Evolutionary conservation across 331 rosid genomes (phyloP).

Genomic region (Arachis monticola): DNA sequence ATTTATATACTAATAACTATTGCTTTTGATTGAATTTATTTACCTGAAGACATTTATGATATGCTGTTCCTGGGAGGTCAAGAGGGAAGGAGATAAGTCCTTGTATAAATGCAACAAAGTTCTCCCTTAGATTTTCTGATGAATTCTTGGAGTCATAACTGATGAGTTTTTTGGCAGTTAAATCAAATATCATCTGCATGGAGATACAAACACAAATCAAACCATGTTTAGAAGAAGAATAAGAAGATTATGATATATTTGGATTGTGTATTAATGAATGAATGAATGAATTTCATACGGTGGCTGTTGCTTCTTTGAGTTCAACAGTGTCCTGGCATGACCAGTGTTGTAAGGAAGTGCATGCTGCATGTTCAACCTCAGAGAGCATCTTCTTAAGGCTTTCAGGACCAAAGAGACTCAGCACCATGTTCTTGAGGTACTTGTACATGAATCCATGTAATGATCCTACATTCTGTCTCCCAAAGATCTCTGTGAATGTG

Average conservation of each 20-base stretch:
- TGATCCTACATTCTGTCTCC: slow-evolving; percentile 88
- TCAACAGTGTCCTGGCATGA: slow-evolving; percentile 62
- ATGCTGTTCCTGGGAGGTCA: slow-evolving; percentile 90
- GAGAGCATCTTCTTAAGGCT: slow-evolving; percentile 80
- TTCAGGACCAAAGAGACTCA: slow-evolving; percentile 90
- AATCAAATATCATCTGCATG: slow-evolving; percentile 91
- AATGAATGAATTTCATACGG: slow-evolving; percentile 45
- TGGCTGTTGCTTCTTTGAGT: slow-evolving; percentile 84
- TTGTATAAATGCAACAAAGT: slow-evolving; percentile 84
- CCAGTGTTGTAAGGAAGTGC: slow-evolving; percentile 61
- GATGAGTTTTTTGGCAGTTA: slow-evolving; percentile 88
- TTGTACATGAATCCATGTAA: slow-evolving; percentile 94
- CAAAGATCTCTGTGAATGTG: slow-evolving; percentile 92
- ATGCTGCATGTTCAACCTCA: slow-evolving; percentile 73
- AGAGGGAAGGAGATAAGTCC: slow-evolving; percentile 95
- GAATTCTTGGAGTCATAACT: slow-evolving; percentile 75
- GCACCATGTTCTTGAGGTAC: slow-evolving; percentile 87
- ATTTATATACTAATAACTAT: too few relatives aligned
- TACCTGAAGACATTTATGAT: slow-evolving; percentile 84
- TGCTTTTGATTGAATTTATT: neutral
- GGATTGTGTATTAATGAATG: too few relatives aligned
- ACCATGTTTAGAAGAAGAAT: slow-evolving; percentile 17
- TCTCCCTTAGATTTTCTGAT: slow-evolving; percentile 68
- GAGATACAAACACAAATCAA: slow-evolving; percentile 15
- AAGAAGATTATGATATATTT: neutral